These are phyloP conservation scores for Chlamydomonas asymmetrica DNA, from an alignment of 139 green algal species.

Conservation along the genomic window DNA sequence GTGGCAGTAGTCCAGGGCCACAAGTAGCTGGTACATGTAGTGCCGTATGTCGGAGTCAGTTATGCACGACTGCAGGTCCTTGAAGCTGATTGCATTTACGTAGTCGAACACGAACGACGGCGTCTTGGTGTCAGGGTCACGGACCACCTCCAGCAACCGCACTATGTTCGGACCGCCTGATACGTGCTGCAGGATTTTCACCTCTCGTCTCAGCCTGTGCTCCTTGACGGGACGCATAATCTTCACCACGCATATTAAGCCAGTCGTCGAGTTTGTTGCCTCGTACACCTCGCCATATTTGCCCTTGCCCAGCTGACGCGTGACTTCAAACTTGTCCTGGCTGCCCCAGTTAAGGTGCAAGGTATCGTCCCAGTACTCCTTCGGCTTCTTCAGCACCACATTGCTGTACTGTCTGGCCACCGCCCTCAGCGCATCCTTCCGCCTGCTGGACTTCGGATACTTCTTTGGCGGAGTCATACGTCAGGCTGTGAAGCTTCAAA, in stretches of 20 bases:
- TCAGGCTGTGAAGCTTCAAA: no score
- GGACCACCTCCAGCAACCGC: conserved; percentile 92
- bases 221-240: conserved; percentile 99
- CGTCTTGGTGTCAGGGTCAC: conserved; percentile 94
- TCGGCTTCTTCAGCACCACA: conserved; percentile 79
- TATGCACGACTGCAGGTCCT: conserved; percentile 89
- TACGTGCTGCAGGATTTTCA: conserved; percentile 98
- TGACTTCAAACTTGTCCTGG: conserved; percentile 54
- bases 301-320: conserved; percentile 91
- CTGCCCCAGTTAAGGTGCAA: conserved; percentile 78
- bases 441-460: conserved; percentile 42
- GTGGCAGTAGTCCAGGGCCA: conserved; percentile 96
- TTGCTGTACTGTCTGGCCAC: conserved; percentile 78
- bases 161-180: conserved; percentile 98
- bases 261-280: conserved; percentile 67
- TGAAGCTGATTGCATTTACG: conserved; percentile 70
- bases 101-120: conserved; percentile 95
- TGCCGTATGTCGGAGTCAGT: conserved; percentile 93
- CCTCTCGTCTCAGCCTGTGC: conserved; percentile 95
- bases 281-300: conserved; percentile 99
- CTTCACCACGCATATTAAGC: conserved; percentile 91
- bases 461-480: conserved; percentile 49
- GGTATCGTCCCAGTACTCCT: conserved; percentile 95
- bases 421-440: conserved; percentile 39
- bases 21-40: conserved; percentile 95